Conservation (phyloP, 2,329 filamentous ascomycete species). For the Triangularia verruculosa region DNA sequence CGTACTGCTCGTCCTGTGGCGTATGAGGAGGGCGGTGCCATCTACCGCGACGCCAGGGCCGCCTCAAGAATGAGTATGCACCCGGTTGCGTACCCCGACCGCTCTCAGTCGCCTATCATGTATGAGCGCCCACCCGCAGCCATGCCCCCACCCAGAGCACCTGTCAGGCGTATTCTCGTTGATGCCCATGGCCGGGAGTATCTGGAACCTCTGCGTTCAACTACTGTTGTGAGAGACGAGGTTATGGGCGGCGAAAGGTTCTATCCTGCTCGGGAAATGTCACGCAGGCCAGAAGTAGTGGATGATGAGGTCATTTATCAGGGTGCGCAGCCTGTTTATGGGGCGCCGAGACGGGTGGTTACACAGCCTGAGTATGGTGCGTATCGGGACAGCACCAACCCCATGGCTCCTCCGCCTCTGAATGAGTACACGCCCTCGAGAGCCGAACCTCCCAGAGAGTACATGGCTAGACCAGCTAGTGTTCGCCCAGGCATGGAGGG, state of each 20-base stretch:
- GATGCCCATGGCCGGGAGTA: constrained; percentile 84
- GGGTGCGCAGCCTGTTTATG: constrained; percentile 47
- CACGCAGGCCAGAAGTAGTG: constrained; percentile 49
- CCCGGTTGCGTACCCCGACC: constrained; percentile 46
- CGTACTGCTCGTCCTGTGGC: constrained; percentile 41
- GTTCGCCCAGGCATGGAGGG: constrained; percentile 45
- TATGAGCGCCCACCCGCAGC: constrained; percentile 45
- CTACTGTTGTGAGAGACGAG: constrained; percentile 48
- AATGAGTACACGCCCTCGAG: constrained; percentile 51
- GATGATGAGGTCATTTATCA: constrained; percentile 53
- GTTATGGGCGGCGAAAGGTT: constrained; percentile 56
- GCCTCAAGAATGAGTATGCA: constrained; percentile 46
- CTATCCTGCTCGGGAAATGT: constrained; percentile 44
- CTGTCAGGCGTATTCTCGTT: constrained; percentile 67
- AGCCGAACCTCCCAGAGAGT: constrained; percentile 45
- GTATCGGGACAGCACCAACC: constrained; percentile 53
- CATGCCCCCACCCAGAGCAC: constrained; percentile 51
- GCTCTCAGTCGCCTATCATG: constrained; percentile 48
- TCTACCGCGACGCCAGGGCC: constrained; percentile 45
- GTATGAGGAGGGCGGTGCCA: constrained; percentile 39
- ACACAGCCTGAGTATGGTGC: constrained; percentile 60
- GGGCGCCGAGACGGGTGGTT: constrained; percentile 53
- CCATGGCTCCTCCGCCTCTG: constrained; percentile 37
- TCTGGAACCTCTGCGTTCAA: constrained; percentile 48
- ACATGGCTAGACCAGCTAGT: constrained; percentile 53